These are phyloP conservation scores for Larix sibirica DNA, from an alignment of 83 land plant species.

Conservation along the genomic window DNA sequence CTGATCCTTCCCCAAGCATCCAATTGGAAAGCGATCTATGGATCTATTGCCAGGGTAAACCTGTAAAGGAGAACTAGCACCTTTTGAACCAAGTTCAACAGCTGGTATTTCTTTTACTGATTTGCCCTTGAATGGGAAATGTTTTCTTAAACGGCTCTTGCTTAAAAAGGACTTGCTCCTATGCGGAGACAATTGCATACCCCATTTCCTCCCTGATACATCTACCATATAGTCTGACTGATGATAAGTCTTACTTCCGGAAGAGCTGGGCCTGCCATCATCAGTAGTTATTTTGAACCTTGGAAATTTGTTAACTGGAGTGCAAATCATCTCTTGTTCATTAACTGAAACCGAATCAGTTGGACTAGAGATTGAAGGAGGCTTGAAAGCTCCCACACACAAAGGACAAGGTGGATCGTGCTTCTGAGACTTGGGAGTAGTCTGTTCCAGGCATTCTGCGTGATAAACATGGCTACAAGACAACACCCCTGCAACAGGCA, in stretches of 20 bases:
- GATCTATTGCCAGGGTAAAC: neutral
- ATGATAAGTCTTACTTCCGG: slow-evolving; percentile 43
- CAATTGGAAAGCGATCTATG: neutral
- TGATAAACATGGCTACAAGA: slow-evolving; percentile 77
- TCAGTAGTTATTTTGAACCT: slow-evolving; percentile 37
- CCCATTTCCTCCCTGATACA: slow-evolving; percentile 25
- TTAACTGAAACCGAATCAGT: slow-evolving; percentile 23
- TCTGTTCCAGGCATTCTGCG: slow-evolving; percentile 85
- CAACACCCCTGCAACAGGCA: slow-evolving; percentile 79
- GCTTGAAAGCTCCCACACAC: slow-evolving; percentile 31
- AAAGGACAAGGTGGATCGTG: slow-evolving; percentile 83
- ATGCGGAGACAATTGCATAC: slow-evolving; percentile 29
- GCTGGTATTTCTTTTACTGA: slow-evolving; percentile 37
- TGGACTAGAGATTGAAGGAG: slow-evolving; percentile 7
- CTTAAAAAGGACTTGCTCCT: slow-evolving; percentile 33
- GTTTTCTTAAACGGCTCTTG: slow-evolving; percentile 33
- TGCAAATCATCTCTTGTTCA: slow-evolving; percentile 28
- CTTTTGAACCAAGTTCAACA: slow-evolving; percentile 5
- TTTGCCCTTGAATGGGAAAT: slow-evolving; percentile 38
- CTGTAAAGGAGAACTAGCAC: neutral
- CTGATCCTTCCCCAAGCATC: slow-evolving; percentile 2
- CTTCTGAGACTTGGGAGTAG: slow-evolving; percentile 49
- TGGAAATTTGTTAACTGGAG: slow-evolving; percentile 27
- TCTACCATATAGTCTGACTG: slow-evolving; percentile 60
- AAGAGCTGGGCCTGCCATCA: slow-evolving; percentile 29